Evolutionary conservation across 2,329 filamentous ascomycete genomes (phyloP), one percentile per base, ranked within the genome.

Genomic region (Botryotinia calthae): DNA sequence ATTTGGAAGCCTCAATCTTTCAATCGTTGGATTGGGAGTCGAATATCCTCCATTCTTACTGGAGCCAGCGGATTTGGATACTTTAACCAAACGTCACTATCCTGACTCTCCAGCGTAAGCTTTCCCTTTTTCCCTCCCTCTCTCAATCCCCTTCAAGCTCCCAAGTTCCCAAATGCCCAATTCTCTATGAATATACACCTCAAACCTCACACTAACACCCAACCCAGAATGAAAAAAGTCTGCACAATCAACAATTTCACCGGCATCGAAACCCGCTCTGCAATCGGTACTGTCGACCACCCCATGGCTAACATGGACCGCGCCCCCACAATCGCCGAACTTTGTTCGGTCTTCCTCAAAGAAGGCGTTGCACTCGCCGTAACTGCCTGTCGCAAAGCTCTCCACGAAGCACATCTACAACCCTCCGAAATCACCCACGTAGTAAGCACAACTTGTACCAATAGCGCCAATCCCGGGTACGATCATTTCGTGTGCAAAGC

Each of bases 391-490:
- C 82, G 83, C 40, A 87, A 88, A 79, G 88, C 88, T 8, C 82
- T 89, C 16, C 81, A 82, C 12, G 88, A 90, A 79, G 87, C 88
- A 8, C 82, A 83, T 25, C 79, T 89, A 59, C 83, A 85, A 59
- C 79, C 85, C 0, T 78, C 79, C 4, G 82, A 89, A 69, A 89
- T 92, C 75, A 92, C 89, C 4, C 90, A 92, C 77, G 84, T 91
- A 58, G 89, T 92, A 14, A 87, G 89, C 37, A 90, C 89, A 0
- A 91, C 89, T 8, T 92, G 90, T 79, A 92, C 90, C 14, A 88
- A 92, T 79, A 90, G 88, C 75, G 89, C 89, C 25, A 92, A 91
- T 79, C 90, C 90, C 0, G 90, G 90, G 1, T 92, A 89, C 78
- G 90, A 92, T 76, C 88, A 91, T 79, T 90, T 84, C 75, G 87